Evolutionary conservation across 2,329 filamentous ascomycete genomes (phyloP).

Genomic region (Pseudogymnoascus sp.): DNA sequence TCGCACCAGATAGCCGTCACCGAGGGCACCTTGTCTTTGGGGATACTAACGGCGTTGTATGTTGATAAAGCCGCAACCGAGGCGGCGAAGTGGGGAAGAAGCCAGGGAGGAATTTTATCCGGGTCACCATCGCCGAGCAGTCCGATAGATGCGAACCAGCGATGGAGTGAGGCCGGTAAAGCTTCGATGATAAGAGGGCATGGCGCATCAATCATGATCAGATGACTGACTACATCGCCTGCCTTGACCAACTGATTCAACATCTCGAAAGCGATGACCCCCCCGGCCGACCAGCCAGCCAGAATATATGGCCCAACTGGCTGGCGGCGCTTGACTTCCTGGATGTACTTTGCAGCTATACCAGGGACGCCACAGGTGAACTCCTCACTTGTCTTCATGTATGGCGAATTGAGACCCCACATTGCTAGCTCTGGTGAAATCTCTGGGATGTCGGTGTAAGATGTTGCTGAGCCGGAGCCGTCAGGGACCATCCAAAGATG

Average conservation of each 20-base stretch:
- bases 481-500: slow-evolving; percentile 41
- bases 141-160: slow-evolving; percentile 66
- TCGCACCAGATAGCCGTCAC: slow-evolving; percentile 64
- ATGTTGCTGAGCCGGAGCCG: slow-evolving; percentile 38
- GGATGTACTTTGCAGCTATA: slow-evolving; percentile 56
- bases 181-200: slow-evolving; percentile 62
- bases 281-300: slow-evolving; percentile 70
- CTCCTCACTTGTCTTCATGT: slow-evolving; percentile 60
- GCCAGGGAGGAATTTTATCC: slow-evolving; percentile 62
- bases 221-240: slow-evolving; percentile 49
- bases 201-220: slow-evolving; percentile 60
- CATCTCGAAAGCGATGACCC: slow-evolving; percentile 63
- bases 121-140: slow-evolving; percentile 56
- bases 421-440: slow-evolving; percentile 42
- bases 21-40: slow-evolving; percentile 50
- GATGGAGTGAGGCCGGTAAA: slow-evolving; percentile 54
- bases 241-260: slow-evolving; percentile 51
- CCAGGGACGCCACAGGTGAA: slow-evolving; percentile 59
- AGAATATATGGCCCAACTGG: slow-evolving; percentile 60
- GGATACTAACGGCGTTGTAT: slow-evolving; percentile 59
- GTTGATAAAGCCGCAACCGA: slow-evolving; percentile 60
- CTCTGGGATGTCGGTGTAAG: slow-evolving; percentile 30
- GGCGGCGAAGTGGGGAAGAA: slow-evolving; percentile 64
- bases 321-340: slow-evolving; percentile 65
- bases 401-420: slow-evolving; percentile 60